phyloP scores from a whole-genome alignment of 148 eudicot genomes.

The Spergularia bocconei region DNA sequence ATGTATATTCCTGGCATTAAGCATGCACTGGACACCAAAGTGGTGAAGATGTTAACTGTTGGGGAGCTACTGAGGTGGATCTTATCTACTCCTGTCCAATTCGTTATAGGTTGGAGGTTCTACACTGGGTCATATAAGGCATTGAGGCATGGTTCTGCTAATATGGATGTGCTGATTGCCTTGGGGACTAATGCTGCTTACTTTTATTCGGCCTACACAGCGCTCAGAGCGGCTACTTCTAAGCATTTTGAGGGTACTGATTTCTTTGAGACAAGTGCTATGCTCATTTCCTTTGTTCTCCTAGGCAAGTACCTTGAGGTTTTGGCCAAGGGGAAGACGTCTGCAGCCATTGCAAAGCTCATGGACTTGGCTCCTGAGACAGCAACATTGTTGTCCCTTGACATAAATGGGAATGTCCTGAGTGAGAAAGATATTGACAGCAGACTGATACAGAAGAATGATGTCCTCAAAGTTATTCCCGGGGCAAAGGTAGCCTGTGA shows the following conservation, averaged over 20 bases:
- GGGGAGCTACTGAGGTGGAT: constrained; percentile 82
- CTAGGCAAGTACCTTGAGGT: constrained; percentile 93
- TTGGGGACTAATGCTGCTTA: constrained; percentile 97
- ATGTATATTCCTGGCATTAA: constrained; percentile 80
- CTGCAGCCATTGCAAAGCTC: constrained; percentile 94
- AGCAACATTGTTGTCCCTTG: constrained; percentile 59
- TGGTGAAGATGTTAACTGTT: constrained; percentile 63
- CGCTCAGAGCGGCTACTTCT: constrained; percentile 77
- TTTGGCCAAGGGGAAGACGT: constrained; percentile 90
- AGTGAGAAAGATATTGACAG: constrained; percentile 82
- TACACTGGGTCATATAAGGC: constrained; percentile 84
- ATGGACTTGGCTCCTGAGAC: constrained; percentile 91
- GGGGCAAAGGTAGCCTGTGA: constrained; percentile 94
- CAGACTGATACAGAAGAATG: constrained; percentile 80
- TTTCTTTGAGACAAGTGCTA: constrained; percentile 92
- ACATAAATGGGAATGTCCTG: constrained; percentile 58
- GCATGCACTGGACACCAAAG: constrained; percentile 57
- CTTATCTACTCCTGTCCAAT: constrained; percentile 87
- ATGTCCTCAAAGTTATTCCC: constrained; percentile 75
- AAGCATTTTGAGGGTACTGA: constrained; percentile 59
- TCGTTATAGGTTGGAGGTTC: constrained; percentile 77
- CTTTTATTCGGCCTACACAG: constrained; percentile 80
- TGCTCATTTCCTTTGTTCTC: constrained; percentile 90
- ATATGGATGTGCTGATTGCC: constrained; percentile 96
- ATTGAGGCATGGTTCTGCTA: constrained; percentile 74